Percentiles rank a stretch among this genome's conserved stretches.
Conservation (phyloP, 306 rosid species). For the Dryas drummondii region DNA sequence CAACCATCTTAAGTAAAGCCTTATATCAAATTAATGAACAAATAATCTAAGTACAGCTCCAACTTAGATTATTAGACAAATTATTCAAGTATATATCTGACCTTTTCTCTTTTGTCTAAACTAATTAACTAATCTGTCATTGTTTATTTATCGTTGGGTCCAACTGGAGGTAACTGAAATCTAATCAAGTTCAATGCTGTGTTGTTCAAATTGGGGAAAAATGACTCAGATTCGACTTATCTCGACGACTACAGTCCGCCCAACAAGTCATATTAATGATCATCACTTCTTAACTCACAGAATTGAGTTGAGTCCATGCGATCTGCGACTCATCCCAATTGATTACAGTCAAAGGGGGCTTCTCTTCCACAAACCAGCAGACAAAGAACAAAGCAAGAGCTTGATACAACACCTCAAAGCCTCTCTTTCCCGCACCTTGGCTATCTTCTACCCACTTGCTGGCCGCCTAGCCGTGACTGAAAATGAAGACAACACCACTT, state of each 20-base stretch:
- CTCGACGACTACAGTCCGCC: not conserved
- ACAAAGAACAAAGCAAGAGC: not conserved
- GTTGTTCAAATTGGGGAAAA: not conserved
- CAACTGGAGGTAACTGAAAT: no score
- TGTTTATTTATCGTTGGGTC: no score
- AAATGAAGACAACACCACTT: not conserved
- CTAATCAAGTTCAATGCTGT: no score
- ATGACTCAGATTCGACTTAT: not conserved
- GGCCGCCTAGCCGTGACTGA: not conserved
- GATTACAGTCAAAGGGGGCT: conserved; percentile 4
- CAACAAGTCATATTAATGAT: not conserved
- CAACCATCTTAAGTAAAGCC: no score
- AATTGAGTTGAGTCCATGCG: conserved; percentile 22
- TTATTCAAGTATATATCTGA: no score
- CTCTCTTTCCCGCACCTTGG: not conserved
- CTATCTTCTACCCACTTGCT: conserved; percentile 7
- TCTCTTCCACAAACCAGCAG: not conserved
- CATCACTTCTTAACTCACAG: not conserved
- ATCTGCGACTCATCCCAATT: not conserved
- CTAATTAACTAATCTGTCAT: no score
- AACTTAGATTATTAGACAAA: no score
- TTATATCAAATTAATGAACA: no score
- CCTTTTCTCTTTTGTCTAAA: no score
- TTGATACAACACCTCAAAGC: not conserved
- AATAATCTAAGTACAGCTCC: no score